Percentiles rank a stretch among this genome's conserved stretches.
phyloP scores from a whole-genome alignment of 768 basidiomycete genomes.

The Tricholoma furcatifolium region DNA sequence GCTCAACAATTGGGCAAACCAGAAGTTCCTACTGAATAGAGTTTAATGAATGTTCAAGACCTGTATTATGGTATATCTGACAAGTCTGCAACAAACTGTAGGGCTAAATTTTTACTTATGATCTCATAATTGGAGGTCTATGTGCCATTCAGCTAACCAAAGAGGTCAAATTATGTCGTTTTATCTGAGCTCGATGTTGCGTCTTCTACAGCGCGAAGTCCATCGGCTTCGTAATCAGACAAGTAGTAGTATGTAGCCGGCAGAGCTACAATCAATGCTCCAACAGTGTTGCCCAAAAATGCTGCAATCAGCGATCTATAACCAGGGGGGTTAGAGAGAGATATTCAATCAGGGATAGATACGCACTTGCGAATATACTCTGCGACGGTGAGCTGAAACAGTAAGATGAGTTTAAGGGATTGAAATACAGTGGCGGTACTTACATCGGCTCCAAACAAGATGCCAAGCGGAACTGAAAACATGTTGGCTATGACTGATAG shows the following conservation, averaged over 20 bases:
- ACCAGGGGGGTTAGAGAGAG: too few species aligned
- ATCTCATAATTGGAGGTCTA: too few species aligned
- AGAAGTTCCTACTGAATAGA: not conserved
- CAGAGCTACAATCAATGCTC: conserved; percentile 60
- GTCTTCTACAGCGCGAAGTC: conserved; percentile 39
- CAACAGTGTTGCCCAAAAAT: conserved; percentile 66
- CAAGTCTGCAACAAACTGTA: too few species aligned
- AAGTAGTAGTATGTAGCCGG: conserved; percentile 68
- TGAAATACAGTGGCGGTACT: conserved; percentile 19
- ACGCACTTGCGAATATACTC: conserved; percentile 68
- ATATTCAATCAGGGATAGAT: too few species aligned
- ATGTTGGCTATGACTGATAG: conserved; percentile 53
- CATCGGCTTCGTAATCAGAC: conserved; percentile 42
- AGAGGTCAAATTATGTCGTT: too few species aligned
- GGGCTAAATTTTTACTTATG: not conserved
- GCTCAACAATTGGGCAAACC: conserved; percentile 27
- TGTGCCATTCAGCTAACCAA: too few species aligned
- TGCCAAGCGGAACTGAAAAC: conserved; percentile 70
- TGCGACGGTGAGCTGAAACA: conserved; percentile 43
- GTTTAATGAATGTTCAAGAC: too few species aligned
- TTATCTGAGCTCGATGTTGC: conserved; percentile 13
- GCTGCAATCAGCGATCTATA: conserved; percentile 61
- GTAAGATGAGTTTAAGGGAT: not conserved
- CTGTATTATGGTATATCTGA: not conserved
- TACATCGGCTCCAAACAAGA: conserved; percentile 69